Evolutionary conservation across 768 basidiomycete species (phyloP).

Genomic region (Coprinopsis strossmayeri): DNA sequence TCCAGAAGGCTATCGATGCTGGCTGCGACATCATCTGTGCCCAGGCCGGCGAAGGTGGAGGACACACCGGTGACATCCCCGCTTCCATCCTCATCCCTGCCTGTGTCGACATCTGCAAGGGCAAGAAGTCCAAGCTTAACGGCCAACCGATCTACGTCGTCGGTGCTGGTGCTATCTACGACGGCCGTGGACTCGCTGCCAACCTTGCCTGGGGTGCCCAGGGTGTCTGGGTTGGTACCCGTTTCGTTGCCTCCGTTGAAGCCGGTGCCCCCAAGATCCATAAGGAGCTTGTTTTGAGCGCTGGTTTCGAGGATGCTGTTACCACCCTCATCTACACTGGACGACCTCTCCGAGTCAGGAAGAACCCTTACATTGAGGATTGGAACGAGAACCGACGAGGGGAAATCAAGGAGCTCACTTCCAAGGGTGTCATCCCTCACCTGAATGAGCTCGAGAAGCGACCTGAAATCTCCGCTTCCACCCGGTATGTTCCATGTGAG

Average conservation of each 20-base stretch:
- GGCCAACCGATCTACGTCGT: constrained; percentile 82
- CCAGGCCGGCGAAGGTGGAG: constrained; percentile 89
- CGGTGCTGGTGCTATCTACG: constrained; percentile 88
- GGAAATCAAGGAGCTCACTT: constrained; percentile 80
- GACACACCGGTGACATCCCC: constrained; percentile 80
- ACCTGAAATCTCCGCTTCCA: constrained; percentile 69
- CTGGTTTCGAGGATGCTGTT: constrained; percentile 71
- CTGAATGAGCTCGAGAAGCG: constrained; percentile 67
- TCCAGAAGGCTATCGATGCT: constrained; percentile 68
- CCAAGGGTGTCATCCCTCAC: constrained; percentile 77
- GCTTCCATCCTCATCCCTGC: constrained; percentile 87
- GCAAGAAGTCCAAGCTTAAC: constrained; percentile 70
- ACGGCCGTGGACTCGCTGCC: constrained; percentile 82
- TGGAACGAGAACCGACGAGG: constrained; percentile 72
- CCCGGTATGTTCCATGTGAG: constrained; percentile 23
- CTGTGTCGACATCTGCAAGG: constrained; percentile 79
- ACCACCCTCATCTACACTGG: constrained; percentile 90
- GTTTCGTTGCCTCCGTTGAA: constrained; percentile 80
- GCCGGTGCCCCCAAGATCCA: constrained; percentile 80
- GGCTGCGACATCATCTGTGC: constrained; percentile 94
- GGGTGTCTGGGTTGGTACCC: constrained; percentile 81
- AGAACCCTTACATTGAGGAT: constrained; percentile 79
- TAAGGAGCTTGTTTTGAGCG: constrained; percentile 69
- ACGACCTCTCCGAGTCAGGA: constrained; percentile 78
- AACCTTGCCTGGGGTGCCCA: constrained; percentile 87